These are phyloP conservation scores for Hysterium pulicare DNA, from an alignment of 2,329 filamentous ascomycete genomes.

Conservation along the genomic window DNA sequence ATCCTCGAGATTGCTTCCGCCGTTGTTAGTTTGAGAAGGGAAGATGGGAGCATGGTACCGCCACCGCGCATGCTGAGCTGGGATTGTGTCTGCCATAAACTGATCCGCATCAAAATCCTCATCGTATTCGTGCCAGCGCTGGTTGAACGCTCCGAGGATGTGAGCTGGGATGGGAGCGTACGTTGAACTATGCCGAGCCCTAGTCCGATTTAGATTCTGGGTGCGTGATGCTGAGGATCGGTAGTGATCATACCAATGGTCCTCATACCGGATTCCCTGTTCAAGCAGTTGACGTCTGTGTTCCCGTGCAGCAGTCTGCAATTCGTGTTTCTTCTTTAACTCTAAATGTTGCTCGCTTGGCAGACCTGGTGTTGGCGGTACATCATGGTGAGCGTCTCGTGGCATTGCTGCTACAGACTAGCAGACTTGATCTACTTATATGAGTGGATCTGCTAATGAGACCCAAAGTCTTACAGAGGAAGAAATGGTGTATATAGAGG, in stretches of 20 bases:
- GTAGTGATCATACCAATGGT: not conserved
- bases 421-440: not conserved
- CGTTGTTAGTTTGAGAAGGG: not conserved
- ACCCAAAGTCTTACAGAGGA: not conserved
- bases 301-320: too few relatives aligned
- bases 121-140: conserved; percentile 1
- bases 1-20: not conserved
- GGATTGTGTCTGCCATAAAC: not conserved
- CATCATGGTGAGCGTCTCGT: not conserved
- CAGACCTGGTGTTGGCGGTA: not conserved
- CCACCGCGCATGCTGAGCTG: not conserved
- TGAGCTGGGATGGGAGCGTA: not conserved
- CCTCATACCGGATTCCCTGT: too few relatives aligned
- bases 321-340: too few relatives aligned
- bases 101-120: not conserved
- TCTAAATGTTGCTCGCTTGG: too few relatives aligned
- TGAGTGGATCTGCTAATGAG: not conserved
- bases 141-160: not conserved
- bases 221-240: not conserved
- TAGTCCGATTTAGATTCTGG: not conserved
- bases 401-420: not conserved
- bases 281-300: too few relatives aligned
- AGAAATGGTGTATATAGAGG: not conserved
- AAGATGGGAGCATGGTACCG: not conserved
- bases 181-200: not conserved